Conservation (phyloP, 331 rosid species). For the Telfairia occidentalis region DNA sequence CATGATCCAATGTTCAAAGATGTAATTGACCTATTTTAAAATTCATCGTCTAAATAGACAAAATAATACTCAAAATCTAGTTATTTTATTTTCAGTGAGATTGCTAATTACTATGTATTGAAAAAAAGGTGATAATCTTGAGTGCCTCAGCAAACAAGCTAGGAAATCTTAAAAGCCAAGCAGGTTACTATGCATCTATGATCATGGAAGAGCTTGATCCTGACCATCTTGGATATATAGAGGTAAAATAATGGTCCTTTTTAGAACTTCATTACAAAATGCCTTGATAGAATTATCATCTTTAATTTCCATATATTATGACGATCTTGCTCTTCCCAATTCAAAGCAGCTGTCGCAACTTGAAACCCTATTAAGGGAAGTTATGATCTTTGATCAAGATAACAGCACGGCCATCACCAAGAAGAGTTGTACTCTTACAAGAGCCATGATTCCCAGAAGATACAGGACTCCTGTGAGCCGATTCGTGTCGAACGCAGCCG, state of each 20-base stretch:
- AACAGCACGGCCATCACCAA: not conserved
- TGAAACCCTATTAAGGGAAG: constrained; percentile 40
- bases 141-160: constrained; percentile 72
- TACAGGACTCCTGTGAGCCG: constrained; percentile 13
- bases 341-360: constrained; percentile 15
- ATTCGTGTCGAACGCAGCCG: not conserved
- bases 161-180: constrained; percentile 55
- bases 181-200: constrained; percentile 64
- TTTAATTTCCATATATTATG: not conserved
- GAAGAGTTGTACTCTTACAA: constrained; percentile 14
- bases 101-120: not conserved
- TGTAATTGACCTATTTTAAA: too few relatives aligned
- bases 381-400: constrained; percentile 12
- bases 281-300: not conserved
- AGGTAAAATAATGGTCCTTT: constrained; percentile 26
- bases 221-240: constrained; percentile 43
- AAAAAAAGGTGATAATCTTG: constrained; percentile 47
- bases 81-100: too few relatives aligned
- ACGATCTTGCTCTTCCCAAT: not conserved
- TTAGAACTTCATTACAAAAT: not conserved
- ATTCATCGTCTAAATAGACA: too few relatives aligned
- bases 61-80: too few relatives aligned
- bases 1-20: too few relatives aligned
- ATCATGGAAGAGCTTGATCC: constrained; percentile 90
- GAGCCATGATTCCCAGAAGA: constrained; percentile 43